Evolutionary conservation across 768 basidiomycete species (phyloP).

Genomic region (Tricholoma furcatifolium): DNA sequence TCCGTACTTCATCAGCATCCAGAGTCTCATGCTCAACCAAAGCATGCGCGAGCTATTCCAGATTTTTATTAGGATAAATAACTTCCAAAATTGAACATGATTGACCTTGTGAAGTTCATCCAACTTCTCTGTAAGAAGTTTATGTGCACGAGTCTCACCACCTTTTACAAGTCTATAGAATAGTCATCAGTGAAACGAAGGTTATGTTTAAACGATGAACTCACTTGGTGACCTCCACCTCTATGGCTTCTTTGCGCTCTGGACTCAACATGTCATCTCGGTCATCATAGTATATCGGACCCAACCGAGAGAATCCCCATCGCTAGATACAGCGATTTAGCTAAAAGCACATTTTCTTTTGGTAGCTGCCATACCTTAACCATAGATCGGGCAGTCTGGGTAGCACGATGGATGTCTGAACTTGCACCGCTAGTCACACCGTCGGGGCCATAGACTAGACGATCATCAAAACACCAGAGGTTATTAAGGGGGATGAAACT

Average conservation of each 20-base stretch:
- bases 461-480: constrained; percentile 11
- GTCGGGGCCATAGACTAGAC: constrained; percentile 79
- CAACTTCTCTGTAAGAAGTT: constrained; percentile 62
- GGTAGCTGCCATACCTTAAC: constrained; percentile 64
- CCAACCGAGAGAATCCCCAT: constrained; percentile 82
- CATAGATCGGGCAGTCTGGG: constrained; percentile 78
- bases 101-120: constrained; percentile 74
- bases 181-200: constrained; percentile 9
- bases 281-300: constrained; percentile 81
- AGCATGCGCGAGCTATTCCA: constrained; percentile 75
- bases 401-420: constrained; percentile 83
- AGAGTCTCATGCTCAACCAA: constrained; percentile 96
- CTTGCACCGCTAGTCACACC: constrained; percentile 91
- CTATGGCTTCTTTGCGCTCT: constrained; percentile 79
- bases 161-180: constrained; percentile 58
- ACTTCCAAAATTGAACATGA: constrained; percentile 6
- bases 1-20: constrained; percentile 79
- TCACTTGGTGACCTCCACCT: constrained; percentile 81
- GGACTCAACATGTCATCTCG: constrained; percentile 71
- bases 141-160: constrained; percentile 64
- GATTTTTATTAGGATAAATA: background rate
- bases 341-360: background rate
- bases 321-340: constrained; percentile 36
- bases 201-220: constrained; percentile 26
- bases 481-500: constrained; percentile 20